Conservation (phyloP, 345 rosid species). For the Heritiera fomes region DNA sequence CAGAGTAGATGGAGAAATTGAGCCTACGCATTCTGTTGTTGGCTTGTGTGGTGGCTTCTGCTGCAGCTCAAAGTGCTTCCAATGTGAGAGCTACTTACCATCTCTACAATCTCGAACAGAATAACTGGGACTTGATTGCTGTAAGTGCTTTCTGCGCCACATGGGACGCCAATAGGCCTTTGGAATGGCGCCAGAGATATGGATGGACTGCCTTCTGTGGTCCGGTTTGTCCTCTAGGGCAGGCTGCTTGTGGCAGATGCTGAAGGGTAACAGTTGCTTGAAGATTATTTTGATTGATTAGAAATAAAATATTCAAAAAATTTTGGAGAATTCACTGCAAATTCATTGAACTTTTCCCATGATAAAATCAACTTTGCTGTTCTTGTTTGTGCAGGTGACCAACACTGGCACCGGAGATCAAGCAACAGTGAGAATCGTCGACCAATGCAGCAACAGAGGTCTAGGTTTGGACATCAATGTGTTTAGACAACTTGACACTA, state of each 20-base stretch:
- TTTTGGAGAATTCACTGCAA: background rate
- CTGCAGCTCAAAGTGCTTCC: slow-evolving; percentile 38
- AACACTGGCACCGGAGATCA: slow-evolving; percentile 41
- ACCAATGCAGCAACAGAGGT: slow-evolving; percentile 41
- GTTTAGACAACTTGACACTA: background rate
- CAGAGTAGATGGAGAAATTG: background rate
- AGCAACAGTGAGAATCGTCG: slow-evolving; percentile 49
- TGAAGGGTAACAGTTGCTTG: slow-evolving; percentile 32
- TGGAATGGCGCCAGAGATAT: slow-evolving; percentile 52
- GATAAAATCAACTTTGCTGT: background rate
- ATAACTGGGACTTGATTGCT: slow-evolving; percentile 47
- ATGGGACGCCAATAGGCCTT: slow-evolving; percentile 32
- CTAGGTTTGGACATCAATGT: slow-evolving; percentile 3
- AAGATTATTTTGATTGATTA: too few relatives aligned
- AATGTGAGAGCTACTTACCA: slow-evolving; percentile 66
- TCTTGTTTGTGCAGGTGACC: slow-evolving; percentile 34
- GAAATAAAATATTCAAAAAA: too few relatives aligned
- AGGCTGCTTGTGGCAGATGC: slow-evolving; percentile 55
- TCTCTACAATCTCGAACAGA: slow-evolving; percentile 43
- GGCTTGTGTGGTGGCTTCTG: slow-evolving; percentile 34
- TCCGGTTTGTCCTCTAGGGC: slow-evolving; percentile 53
- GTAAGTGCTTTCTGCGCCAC: slow-evolving; percentile 34
- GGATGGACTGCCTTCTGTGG: slow-evolving; percentile 76
- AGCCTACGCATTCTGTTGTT: slow-evolving; percentile 17
- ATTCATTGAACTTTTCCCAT: background rate